These are phyloP conservation scores for Sisymbrium altissimum DNA, from an alignment of 345 rosid species.

Conservation along the genomic window DNA sequence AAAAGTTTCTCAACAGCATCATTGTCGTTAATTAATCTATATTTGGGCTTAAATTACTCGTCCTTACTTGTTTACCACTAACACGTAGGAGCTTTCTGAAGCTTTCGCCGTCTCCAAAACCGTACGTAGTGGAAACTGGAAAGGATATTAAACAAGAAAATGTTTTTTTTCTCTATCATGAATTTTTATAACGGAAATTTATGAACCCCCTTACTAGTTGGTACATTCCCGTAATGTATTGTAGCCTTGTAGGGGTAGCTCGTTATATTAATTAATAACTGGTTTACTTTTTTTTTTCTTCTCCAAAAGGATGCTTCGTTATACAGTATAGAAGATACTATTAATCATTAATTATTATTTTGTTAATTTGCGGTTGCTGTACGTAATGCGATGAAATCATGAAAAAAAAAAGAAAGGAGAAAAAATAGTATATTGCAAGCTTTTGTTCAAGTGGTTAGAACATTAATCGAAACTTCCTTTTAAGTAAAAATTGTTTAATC, in stretches of 20 bases:
- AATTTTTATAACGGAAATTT: neutral
- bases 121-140: no score
- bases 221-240: neutral
- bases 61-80: constrained; percentile 38
- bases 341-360: neutral
- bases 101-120: no score
- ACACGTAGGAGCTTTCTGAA: no score
- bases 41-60: constrained; percentile 15
- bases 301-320: neutral
- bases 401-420: no score
- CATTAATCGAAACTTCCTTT: neutral
- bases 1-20: neutral
- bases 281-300: neutral
- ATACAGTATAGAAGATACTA: no score
- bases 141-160: neutral
- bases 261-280: no score
- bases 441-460: neutral
- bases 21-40: neutral
- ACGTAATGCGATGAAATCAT: no score
- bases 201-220: constrained; percentile 9
- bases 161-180: no score
- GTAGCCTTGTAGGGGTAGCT: no score
- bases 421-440: neutral
- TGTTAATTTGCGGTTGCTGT: neutral
- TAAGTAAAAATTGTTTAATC: no score